Percentiles rank a stretch among this genome's conserved stretches.
phyloP scores from a whole-genome alignment of 441 rosid genomes.

The Erodium texanum region DNA sequence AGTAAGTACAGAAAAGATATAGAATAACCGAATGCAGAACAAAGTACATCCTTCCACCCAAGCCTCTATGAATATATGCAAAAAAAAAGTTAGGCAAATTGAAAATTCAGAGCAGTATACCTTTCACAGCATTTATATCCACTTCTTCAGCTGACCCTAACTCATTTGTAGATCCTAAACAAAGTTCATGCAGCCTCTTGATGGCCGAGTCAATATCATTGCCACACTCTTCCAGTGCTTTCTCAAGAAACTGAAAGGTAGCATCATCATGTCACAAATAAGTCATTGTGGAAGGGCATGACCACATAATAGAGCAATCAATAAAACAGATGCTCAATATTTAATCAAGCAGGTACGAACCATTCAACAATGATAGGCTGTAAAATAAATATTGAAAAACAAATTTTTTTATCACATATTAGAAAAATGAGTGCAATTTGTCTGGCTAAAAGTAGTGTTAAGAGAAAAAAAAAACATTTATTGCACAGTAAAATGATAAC shows the following conservation, averaged over 20 bases:
- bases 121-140: constrained; percentile 19
- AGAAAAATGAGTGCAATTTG: too few relatives aligned
- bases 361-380: background rate
- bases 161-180: constrained; percentile 18
- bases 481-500: background rate
- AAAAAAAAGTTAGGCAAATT: background rate
- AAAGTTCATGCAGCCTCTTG: constrained; percentile 21
- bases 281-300: background rate
- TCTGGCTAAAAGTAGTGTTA: background rate
- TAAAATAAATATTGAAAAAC: background rate
- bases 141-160: constrained; percentile 17
- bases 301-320: too few relatives aligned
- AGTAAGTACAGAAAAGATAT: background rate
- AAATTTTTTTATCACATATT: too few relatives aligned
- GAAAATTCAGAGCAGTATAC: constrained; percentile 16
- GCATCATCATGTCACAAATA: background rate
- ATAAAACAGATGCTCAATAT: background rate
- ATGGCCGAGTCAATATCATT: constrained; percentile 21
- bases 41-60: background rate
- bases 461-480: too few relatives aligned
- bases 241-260: constrained; percentile 20
- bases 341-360: background rate
- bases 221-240: constrained; percentile 18
- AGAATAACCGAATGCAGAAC: background rate
- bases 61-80: background rate